phyloP scores from a whole-genome alignment of 2,329 filamentous ascomycete species.

The Thielaviopsis musarum region DNA sequence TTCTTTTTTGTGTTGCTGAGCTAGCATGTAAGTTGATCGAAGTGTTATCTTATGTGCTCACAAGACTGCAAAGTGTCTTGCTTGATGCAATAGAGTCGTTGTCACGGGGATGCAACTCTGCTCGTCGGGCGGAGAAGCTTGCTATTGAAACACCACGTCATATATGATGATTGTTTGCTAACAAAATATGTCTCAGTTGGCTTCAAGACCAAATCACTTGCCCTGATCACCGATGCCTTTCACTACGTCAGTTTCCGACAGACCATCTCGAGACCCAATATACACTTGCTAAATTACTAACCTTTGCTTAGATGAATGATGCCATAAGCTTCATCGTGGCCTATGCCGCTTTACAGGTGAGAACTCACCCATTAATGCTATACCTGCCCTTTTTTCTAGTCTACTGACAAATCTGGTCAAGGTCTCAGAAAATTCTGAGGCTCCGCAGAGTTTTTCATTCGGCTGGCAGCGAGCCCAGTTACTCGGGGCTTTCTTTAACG shows the following conservation, averaged over 20 bases:
- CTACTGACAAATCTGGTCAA: constrained; percentile 16
- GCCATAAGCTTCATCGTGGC: constrained; percentile 53
- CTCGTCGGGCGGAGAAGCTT: neutral
- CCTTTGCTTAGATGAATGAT: constrained; percentile 42
- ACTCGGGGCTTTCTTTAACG: constrained; percentile 67
- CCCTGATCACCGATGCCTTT: constrained; percentile 61
- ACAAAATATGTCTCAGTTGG: constrained; percentile 29
- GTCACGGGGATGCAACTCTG: neutral
- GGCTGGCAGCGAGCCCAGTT: constrained; percentile 64
- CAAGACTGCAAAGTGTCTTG: neutral
- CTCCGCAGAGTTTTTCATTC: constrained; percentile 46
- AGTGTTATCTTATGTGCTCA: neutral
- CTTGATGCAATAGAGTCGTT: neutral
- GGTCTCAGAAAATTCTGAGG: constrained; percentile 37
- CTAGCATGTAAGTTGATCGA: constrained; percentile 24
- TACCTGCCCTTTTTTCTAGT: constrained; percentile 8
- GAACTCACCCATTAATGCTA: constrained; percentile 13
- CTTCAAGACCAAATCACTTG: constrained; percentile 54
- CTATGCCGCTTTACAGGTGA: constrained; percentile 43
- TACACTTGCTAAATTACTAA: constrained; percentile 10
- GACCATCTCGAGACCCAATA: neutral
- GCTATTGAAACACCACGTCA: neutral
- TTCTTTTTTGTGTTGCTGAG: constrained; percentile 34
- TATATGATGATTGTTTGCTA: neutral
- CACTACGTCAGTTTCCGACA: constrained; percentile 42